phyloP scores from a whole-genome alignment of 306 rosid genomes.

The Malus sylvestris region DNA sequence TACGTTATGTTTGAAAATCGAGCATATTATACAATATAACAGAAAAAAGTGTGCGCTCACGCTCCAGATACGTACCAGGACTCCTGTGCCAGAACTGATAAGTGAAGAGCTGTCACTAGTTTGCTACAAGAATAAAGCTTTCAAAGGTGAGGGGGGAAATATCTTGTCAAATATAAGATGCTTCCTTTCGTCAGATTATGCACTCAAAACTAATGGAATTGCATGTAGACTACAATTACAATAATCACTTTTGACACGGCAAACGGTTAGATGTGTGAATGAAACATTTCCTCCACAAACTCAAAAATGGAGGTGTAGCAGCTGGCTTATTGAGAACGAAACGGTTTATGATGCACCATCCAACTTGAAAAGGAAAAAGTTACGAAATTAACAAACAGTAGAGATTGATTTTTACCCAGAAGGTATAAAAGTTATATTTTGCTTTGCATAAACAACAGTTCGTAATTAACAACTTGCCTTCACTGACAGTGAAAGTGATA shows the following conservation, averaged over 20 bases:
- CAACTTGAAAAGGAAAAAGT: not conserved
- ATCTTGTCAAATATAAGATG: not conserved
- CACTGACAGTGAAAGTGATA: slow-evolving; percentile 84
- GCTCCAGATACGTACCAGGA: slow-evolving; percentile 44
- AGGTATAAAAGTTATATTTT: not conserved
- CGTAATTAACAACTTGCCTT: slow-evolving; percentile 50
- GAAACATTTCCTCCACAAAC: not conserved
- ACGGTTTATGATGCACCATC: not conserved
- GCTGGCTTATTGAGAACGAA: not conserved
- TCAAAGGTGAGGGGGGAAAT: not conserved
- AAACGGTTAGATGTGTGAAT: not conserved
- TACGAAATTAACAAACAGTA: not conserved
- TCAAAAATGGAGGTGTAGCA: not conserved
- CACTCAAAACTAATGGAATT: not conserved
- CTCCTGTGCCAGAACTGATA: slow-evolving; percentile 64
- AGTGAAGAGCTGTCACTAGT: slow-evolving; percentile 55
- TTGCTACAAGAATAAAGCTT: slow-evolving; percentile 41
- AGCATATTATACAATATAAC: not conserved
- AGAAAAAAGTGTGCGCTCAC: not conserved
- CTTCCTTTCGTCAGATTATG: not conserved
- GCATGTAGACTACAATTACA: not conserved
- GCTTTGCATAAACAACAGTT: not conserved
- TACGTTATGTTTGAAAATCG: not conserved
- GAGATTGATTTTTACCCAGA: not conserved
- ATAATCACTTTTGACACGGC: not conserved